Evolutionary conservation across 2,329 filamentous ascomycete species (phyloP), one percentile per base, ranked within the genome.

Genomic region (Bertia moriformis): DNA sequence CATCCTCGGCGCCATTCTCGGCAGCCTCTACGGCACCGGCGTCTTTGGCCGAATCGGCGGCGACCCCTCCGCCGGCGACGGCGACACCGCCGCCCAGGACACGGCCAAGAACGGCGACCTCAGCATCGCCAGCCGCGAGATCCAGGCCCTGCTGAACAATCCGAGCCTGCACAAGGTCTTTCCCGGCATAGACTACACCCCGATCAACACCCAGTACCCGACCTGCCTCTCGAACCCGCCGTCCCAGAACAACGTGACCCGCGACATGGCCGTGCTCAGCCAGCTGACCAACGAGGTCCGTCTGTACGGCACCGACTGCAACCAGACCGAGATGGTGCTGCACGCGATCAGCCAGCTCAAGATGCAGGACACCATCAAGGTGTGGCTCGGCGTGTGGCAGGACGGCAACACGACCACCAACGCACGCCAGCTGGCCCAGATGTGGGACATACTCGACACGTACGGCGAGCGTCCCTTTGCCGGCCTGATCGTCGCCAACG

Each of bases 331-430:
- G 57, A 91, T 96, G 83, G 74, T 93, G 1, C 65, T 96, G 5
- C 79, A 91, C 49, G 79, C 88, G 15, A 80, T 96, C 48, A 67
- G 83, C 41, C 70, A 70, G 38, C 68, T 96, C 12, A 67, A 80
- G 39, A 62, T 95, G 48, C 69, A 82, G 40, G 67, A 73, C 41
- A 65, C 65, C 2, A 76, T 93, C 64, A 93, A 93, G 57, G 67
- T 96, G 44, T 96, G 89, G 89, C 66, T 96, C 35, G 89, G 89
- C 14, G 88, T 96, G 3, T 95, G 88, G 85, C 80, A 93, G 44
- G 87, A 91, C 53, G 69, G 64, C 41, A 93, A 95, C 57, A 57
- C 64, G 5, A 93, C 85, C 0, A 94, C 89, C 42, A 94, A 91
- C 51, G 62, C 69, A 14, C 79, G 89, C 4, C 89, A 96, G 54